Base-by-base conservation (phyloP, 2,329 filamentous ascomycete genomes). In the Botrytis pseudocinerea region DNA sequence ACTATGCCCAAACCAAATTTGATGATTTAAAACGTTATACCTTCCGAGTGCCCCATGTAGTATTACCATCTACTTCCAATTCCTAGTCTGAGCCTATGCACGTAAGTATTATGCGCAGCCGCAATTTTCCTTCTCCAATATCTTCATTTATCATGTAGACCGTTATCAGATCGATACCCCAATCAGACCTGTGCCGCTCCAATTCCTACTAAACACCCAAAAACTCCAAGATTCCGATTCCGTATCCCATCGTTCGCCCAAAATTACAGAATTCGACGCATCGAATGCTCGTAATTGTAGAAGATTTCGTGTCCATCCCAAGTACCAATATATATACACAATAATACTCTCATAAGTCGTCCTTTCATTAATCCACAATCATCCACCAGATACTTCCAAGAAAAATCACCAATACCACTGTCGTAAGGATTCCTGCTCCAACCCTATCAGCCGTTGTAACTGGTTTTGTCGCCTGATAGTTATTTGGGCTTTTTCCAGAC, bases 361-460 rank as follows among this genome's bases (percentile, higher is more conserved):
- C 22, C 2, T 22, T 25, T 42, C 60, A 61, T 64, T 63, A 71
- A 51, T 62, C 60, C 14, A 73, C 44, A 65, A 87, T 81, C 83
- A 88, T 86, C 84, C 85, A 88, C 83, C 85, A 87, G n/a, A 84
- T 83, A 44, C 87, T 87, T 1, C 84, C 84, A 18, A 90, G 73
- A 57, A 92, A 82, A 7, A 83, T 81, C 7, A 85, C 77, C 1
- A 93, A 80, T 8, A 81, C 66, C 9, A 91, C 44, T 2, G 88
- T 81, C 0, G 92, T 95, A 63, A 90, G 76, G 74, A 94, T 87
- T 20, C 88, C 88, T 46, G 92, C 93, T 16, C 92, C 93, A 6
- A 88, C 91, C 76, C 84, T 87, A 79, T 94, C 92, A 10, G 85
- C 90, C 1, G 85, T 85, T 1, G 81, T 83, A 9, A 82, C 79